Conservation (phyloP, 331 rosid genomes). For the Pyracantha coccinea region DNA sequence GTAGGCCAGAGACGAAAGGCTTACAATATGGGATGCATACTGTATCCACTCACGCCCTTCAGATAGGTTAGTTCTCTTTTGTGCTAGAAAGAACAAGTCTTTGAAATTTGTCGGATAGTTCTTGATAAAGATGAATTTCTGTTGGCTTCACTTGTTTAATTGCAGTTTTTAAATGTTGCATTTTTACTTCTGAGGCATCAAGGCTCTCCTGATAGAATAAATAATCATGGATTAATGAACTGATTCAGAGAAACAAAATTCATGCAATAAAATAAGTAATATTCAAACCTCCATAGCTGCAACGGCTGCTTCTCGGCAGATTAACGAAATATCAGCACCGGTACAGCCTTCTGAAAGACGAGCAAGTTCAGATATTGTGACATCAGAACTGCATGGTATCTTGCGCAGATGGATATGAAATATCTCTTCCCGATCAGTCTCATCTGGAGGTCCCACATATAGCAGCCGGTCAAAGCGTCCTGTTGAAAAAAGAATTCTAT, state of each 20-base stretch:
- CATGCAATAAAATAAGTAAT: not conserved
- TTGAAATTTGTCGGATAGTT: constrained; percentile 60
- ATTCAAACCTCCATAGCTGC: constrained; percentile 77
- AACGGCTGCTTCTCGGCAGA: constrained; percentile 83
- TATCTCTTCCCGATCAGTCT: constrained; percentile 74
- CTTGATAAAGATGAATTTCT: constrained; percentile 50
- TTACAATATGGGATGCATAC: constrained; percentile 36
- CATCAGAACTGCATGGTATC: constrained; percentile 62
- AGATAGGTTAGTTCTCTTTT: constrained; percentile 19
- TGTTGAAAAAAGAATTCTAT: constrained; percentile 20
- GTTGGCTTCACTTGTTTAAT: constrained; percentile 60
- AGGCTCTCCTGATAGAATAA: constrained; percentile 52
- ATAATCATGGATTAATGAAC: constrained; percentile 1
- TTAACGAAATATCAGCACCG: constrained; percentile 78
- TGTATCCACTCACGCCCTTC: constrained; percentile 17
- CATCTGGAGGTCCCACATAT: constrained; percentile 87
- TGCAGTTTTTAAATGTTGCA: constrained; percentile 64
- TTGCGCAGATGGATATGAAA: constrained; percentile 64
- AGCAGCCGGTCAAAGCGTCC: constrained; percentile 91
- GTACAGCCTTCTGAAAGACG: constrained; percentile 60
- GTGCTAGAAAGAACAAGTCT: constrained; percentile 49
- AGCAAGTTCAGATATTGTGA: constrained; percentile 53
- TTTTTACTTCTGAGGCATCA: constrained; percentile 53
- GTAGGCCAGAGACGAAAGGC: not conserved
- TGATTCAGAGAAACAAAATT: not conserved